Base-by-base conservation (phyloP, 1,139 yeast genomes). In the Suhomyces coccinellae region DNA sequence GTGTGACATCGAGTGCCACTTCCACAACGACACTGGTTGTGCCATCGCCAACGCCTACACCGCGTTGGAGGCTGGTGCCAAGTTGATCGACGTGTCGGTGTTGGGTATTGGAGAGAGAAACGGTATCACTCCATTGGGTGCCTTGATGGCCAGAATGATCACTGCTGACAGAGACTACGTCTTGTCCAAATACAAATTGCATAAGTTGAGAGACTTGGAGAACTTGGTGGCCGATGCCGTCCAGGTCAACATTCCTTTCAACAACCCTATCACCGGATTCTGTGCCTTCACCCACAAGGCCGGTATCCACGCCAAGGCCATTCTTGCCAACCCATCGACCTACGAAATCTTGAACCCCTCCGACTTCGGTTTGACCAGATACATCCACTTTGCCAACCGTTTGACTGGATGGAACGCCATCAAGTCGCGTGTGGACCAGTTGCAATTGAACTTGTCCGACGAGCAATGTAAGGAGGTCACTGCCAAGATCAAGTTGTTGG, bases 271-370 rank as follows among this genome's bases (percentile, higher is more conserved):
- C 55, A 79, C 83, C 36, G 83, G 83, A 1, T 79, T 79, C 68
- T 79, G 83, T 69, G 83, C 83, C 30, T 79, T 79, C 61, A 79
- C 83, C 40, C 83, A 79, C 59, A 79, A 79, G 63, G 83, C 83
- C 30, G 83, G 83, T 56, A 77, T 79, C 55, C 83, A 79, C 57
- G 83, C 83, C 45, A 77, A 79, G 61, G 83, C 83, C 39, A 79
- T 79, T 40, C 70, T 79, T 54, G 83, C 83, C 45, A 78, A 79
- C 59, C 83, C 83, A 16, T 75, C 83, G 12, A 79, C 83, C 8
- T 79, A 79, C 59, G 83, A 79, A 62, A 79, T 79, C 55, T 67
- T 79, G 55, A 73, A 73, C 49, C 83, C 83, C n/a, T 62, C 71
- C 14, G 83, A 79, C 61, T 79, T 79, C 50, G 83, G 83, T 34